Conservation (phyloP, 106 monocot genomes). For the Posidonia australis region DNA sequence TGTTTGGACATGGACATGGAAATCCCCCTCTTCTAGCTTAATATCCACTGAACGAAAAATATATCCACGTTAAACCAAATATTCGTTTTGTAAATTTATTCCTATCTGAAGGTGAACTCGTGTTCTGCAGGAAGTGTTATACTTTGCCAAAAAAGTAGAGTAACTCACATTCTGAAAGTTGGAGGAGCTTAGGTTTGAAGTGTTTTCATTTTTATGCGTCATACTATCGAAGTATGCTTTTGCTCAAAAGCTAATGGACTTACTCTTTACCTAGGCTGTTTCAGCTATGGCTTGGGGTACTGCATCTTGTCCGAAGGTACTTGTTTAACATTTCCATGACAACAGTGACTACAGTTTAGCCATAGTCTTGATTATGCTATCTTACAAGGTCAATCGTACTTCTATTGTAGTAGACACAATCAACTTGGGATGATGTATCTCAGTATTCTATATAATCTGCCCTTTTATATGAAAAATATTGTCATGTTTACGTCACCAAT, state of each 20-base stretch:
- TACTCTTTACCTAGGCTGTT: slow-evolving; percentile 42
- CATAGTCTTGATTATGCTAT: too few species aligned
- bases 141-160: slow-evolving; percentile 94
- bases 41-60: too few species aligned
- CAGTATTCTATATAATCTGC: too few species aligned
- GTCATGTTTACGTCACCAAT: too few species aligned
- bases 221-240: not conserved
- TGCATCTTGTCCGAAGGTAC: slow-evolving; percentile 87
- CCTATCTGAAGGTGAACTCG: not conserved
- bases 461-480: too few species aligned
- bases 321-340: not conserved
- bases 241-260: not conserved
- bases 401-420: too few species aligned
- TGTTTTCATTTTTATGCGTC: not conserved
- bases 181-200: slow-evolving; percentile 87
- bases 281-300: slow-evolving; percentile 99
- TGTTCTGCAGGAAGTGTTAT: slow-evolving; percentile 72
- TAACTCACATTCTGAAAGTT: slow-evolving; percentile 89
- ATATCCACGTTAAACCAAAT: not conserved
- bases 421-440: too few species aligned
- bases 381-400: too few species aligned
- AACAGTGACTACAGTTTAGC: not conserved
- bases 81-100: not conserved
- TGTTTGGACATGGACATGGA: too few species aligned
- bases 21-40: too few species aligned